Percentiles rank a stretch among this genome's conserved stretches.
These are phyloP conservation scores for Ogataea corticis DNA, from an alignment of 805 yeast genomes.

Conservation along the genomic window DNA sequence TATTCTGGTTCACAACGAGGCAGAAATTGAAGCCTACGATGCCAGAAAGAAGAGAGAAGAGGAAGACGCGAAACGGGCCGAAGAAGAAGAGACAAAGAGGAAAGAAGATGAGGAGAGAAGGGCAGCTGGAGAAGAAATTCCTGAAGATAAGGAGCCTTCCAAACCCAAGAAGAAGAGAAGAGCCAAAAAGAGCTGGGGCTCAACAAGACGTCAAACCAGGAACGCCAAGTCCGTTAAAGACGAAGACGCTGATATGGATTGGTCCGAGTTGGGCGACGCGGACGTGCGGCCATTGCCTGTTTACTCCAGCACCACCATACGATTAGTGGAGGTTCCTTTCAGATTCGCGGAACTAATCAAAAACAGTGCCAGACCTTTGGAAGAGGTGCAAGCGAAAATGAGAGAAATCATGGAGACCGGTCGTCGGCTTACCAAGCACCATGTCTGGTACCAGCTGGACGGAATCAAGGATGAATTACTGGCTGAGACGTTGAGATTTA, in stretches of 20 bases:
- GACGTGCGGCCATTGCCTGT: conserved; percentile 47
- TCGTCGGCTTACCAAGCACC: conserved; percentile 55
- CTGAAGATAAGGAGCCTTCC: conserved; percentile 26
- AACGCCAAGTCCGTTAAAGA: conserved; percentile 21
- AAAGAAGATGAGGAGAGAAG: conserved; percentile 20
- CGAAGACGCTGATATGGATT: conserved; percentile 23
- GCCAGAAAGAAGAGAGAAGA: conserved; percentile 27
- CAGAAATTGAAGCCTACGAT: conserved; percentile 49
- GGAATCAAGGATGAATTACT: conserved; percentile 67
- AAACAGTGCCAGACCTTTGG: conserved; percentile 61
- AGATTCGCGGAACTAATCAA: conserved; percentile 63
- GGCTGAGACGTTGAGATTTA: conserved; percentile 63
- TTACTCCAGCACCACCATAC: conserved; percentile 66
- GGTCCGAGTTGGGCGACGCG: conserved; percentile 31
- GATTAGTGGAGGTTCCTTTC: conserved; percentile 62
- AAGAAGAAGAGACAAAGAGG: conserved; percentile 32
- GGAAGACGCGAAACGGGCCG: conserved; percentile 13
- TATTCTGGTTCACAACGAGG: conserved; percentile 50
- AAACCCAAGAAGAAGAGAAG: conserved; percentile 26
- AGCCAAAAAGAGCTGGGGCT: conserved; percentile 31
- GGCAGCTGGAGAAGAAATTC: conserved; percentile 28
- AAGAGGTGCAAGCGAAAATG: conserved; percentile 64
- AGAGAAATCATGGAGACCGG: conserved; percentile 58
- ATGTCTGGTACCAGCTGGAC: conserved; percentile 84
- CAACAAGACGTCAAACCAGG: conserved; percentile 30